Percentiles rank a stretch among this genome's conserved stretches.
Evolutionary conservation across 1,284 basidiomycete genomes (phyloP).

Genomic region (Cryptococcus amylolentus): DNA sequence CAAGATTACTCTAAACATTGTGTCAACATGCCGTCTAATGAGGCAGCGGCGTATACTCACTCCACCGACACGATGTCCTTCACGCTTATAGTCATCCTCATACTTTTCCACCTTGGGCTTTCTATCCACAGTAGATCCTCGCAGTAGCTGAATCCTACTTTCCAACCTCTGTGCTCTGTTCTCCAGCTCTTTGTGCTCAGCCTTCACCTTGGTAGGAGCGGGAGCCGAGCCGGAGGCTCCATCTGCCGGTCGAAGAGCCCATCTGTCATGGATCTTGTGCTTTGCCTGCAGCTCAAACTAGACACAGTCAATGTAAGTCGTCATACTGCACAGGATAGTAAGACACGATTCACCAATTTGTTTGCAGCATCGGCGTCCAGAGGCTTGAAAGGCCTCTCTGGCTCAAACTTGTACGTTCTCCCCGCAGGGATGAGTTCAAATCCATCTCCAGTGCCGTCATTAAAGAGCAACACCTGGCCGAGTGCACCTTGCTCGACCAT

Average conservation of each 20-base stretch:
- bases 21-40: constrained; percentile 1
- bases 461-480: constrained; percentile 38
- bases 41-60: constrained; percentile 18
- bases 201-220: constrained; percentile 12
- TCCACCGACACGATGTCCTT: constrained; percentile 32
- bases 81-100: constrained; percentile 38
- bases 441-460: constrained; percentile 32
- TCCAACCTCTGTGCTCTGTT: constrained; percentile 31
- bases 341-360: constrained; percentile 28
- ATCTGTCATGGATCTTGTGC: constrained; percentile 40
- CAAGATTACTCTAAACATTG: constrained; percentile 27
- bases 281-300: constrained; percentile 44
- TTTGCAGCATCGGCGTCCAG: constrained; percentile 44
- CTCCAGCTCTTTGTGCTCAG: constrained; percentile 18
- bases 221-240: not conserved
- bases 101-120: constrained; percentile 30
- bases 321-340: not conserved
- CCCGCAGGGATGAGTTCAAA: constrained; percentile 43
- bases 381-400: constrained; percentile 42
- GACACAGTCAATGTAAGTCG: not conserved
- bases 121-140: constrained; percentile 12
- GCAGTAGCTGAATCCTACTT: constrained; percentile 20
- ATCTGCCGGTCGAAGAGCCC: constrained; percentile 31
- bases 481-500: constrained; percentile 31
- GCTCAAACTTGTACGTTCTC: constrained; percentile 42